Evolutionary conservation across 164 flowering plant species (phyloP), one percentile per base, ranked within the genome.

Genomic region (Saururus chinensis): DNA sequence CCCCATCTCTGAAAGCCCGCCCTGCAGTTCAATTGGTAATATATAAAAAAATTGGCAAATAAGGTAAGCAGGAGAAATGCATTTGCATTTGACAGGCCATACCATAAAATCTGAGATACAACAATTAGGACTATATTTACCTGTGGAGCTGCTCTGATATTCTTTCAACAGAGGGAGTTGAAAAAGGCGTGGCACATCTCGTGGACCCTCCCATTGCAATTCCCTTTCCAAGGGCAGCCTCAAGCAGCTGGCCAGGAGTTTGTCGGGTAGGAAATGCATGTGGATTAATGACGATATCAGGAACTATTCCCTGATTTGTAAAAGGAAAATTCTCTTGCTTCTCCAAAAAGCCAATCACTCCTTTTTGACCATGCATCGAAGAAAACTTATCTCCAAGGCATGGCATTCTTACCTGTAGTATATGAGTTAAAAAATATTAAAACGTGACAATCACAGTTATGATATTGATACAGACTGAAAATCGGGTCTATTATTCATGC

Each of bases 321-420:
- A 90, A 93, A 58, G 96, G 96, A 53, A 93, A 87, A 61, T 90
- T 88, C 72, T 93, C 98, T 56, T 90, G 97, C 13, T 92, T 77
- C 68, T 93, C 96, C 65, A 90, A 65, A 65, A 72, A 82, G 11
- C 97, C 97, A 26, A 90, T 66, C 20, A 88, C 98, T 68, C 98
- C 98, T 66, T 90, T 90, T 52, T 93, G 98, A 56, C 97, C 98
- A 69, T 93, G 98, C 98, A 93, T 93, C 70, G 96, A 88, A 13
- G 98, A 91, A 66, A 93, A 93, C 63, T 93, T 93, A 76, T 93
- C 98, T 54, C 98, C 98, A 56, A 93, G 88, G 64, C 80, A 80
- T 25, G 98, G 97, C 23, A 86, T 73, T 17, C 97, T 87, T 58
- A 90, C 87, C 98, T 93, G 84, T 64, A 77, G n/a, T n/a, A n/a